Evolutionary conservation across 2,329 filamentous ascomycete species (phyloP).

Genomic region (Penicillium occitanis): DNA sequence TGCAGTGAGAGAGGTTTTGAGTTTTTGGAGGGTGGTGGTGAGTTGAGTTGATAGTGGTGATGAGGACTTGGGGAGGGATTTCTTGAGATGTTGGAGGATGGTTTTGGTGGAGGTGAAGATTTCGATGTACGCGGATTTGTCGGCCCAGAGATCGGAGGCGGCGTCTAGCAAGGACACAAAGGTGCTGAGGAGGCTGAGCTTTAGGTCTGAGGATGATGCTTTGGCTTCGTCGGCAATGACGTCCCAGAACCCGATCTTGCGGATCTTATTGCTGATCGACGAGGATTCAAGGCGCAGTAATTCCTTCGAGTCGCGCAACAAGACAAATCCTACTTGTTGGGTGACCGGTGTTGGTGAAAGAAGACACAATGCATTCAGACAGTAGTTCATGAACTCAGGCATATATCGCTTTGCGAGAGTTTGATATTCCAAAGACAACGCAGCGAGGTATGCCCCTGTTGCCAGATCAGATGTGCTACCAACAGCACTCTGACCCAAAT

Average conservation of each 20-base stretch:
- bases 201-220: conserved; percentile 44
- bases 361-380: conserved; percentile 68
- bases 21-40: conserved; percentile 33
- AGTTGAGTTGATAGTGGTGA: conserved; percentile 26
- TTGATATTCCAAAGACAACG: conserved; percentile 80
- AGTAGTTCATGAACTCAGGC: conserved; percentile 82
- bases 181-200: conserved; percentile 62
- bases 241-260: conserved; percentile 62
- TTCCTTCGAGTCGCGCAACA: conserved; percentile 57
- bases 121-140: conserved; percentile 73
- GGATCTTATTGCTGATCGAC: conserved; percentile 35
- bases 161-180: conserved; percentile 65
- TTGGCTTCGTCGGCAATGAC: conserved; percentile 41
- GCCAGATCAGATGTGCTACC: conserved; percentile 65
- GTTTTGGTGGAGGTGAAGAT: conserved; percentile 67
- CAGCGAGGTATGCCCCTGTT: conserved; percentile 74
- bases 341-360: conserved; percentile 59
- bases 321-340: conserved; percentile 57
- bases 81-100: conserved; percentile 46
- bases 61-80: not conserved
- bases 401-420: conserved; percentile 79
- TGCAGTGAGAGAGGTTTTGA: conserved; percentile 52
- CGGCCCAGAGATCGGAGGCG: conserved; percentile 71
- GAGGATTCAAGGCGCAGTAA: conserved; percentile 51
- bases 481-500: conserved; percentile 74